Percentiles rank a stretch among this genome's conserved stretches.
Conservation (phyloP, 345 rosid species). For the Gossypium rotundifolium region DNA sequence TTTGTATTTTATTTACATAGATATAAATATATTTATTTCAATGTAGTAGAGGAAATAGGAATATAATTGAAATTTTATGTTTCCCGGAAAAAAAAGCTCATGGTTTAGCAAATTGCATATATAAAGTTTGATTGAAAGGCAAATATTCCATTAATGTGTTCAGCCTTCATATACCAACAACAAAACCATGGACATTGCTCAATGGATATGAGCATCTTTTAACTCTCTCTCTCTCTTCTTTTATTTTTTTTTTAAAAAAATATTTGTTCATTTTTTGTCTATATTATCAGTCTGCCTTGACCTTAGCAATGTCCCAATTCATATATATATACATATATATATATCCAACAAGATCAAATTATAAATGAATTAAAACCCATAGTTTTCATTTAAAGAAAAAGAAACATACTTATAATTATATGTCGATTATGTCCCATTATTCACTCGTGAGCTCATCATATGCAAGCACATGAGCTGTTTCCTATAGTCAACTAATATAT, state of each 20-base stretch:
- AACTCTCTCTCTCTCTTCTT: background rate
- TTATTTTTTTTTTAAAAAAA: background rate
- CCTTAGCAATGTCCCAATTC: constrained; percentile 38
- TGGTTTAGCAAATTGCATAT: constrained; percentile 2
- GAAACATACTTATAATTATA: constrained; percentile 19
- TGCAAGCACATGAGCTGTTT: constrained; percentile 53
- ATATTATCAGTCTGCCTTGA: constrained; percentile 34
- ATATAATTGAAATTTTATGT: background rate
- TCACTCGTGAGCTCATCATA: constrained; percentile 46
- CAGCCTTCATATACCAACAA: constrained; percentile 18
- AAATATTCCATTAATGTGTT: constrained; percentile 21
- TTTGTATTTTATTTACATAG: background rate
- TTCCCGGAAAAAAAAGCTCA: background rate
- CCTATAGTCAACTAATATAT: constrained; percentile 31
- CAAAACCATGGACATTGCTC: background rate
- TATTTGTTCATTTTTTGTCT: constrained; percentile 22
- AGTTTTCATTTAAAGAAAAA: background rate
- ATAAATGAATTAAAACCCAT: constrained; percentile 13
- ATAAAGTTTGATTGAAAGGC: constrained; percentile 16
- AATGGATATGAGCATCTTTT: constrained; percentile 23
- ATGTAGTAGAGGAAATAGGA: background rate
- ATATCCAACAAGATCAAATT: constrained; percentile 30
- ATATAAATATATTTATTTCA: background rate
- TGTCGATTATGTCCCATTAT: constrained; percentile 19
- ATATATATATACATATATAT: constrained; percentile 27